phyloP scores from a whole-genome alignment of 2,329 filamentous ascomycete species.

The Paradendryphiella salina region DNA sequence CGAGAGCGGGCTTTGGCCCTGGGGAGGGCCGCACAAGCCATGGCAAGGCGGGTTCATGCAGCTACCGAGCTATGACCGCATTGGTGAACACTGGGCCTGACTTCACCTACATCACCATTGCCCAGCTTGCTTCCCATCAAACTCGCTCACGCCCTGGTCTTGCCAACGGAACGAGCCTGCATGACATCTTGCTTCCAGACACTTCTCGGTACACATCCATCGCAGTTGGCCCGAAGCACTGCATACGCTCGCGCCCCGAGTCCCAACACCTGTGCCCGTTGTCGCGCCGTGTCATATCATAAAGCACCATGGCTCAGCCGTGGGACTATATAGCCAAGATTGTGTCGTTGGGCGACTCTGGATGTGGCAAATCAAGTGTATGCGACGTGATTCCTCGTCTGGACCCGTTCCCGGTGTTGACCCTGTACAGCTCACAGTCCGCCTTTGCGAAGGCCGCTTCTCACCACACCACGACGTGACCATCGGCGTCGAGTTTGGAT shows the following conservation, averaged over 20 bases:
- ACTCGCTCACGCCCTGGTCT: not conserved
- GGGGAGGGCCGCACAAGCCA: not conserved
- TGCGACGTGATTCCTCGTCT: not conserved
- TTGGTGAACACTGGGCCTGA: constrained; percentile 15
- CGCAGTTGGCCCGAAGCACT: not conserved
- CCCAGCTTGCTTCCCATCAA: constrained; percentile 8
- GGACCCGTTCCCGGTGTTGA: constrained; percentile 14
- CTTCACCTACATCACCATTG: constrained; percentile 6
- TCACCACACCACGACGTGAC: constrained; percentile 94
- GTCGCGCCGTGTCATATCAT: constrained; percentile 14
- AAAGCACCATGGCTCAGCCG: constrained; percentile 59
- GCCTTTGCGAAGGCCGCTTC: constrained; percentile 95
- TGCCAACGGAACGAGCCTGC: not conserved
- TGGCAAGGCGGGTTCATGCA: not conserved
- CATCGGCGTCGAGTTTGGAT: constrained; percentile 95
- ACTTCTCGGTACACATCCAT: not conserved
- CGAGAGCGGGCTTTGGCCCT: not conserved
- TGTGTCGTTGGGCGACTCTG: constrained; percentile 94
- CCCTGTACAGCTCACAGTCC: constrained; percentile 72
- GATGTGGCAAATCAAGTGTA: constrained; percentile 86
- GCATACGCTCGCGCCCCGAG: not conserved
- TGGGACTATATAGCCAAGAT: constrained; percentile 99
- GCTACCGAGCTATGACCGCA: constrained; percentile 26
- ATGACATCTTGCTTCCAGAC: not conserved
- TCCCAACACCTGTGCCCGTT: not conserved